A percentile compares a stretch with the other conserved stretches of the same genome.
phyloP scores from a whole-genome alignment of 257 asterid genomes.

The Gentiana macrophylla region DNA sequence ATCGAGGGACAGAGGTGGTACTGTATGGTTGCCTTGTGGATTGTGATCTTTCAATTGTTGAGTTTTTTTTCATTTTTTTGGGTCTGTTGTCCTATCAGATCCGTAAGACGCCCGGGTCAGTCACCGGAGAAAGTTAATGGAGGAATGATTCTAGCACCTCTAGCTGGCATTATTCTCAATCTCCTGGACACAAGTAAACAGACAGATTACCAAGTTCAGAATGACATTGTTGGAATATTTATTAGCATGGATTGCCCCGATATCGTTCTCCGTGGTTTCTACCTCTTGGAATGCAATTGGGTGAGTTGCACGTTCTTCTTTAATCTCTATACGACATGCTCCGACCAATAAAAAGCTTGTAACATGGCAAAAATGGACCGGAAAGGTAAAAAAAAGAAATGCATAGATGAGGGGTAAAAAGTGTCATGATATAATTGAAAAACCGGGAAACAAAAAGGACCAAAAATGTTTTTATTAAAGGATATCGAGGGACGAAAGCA shows the following conservation, averaged over 20 bases:
- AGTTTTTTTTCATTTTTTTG: too few relatives aligned
- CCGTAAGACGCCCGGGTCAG: conserved; percentile 67
- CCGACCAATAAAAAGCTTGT: too few relatives aligned
- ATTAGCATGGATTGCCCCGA: conserved; percentile 87
- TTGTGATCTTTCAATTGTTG: too few relatives aligned
- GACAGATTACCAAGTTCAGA: conserved; percentile 21
- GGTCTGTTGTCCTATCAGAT: conserved; percentile 24
- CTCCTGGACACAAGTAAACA: conserved; percentile 51
- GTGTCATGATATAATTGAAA: too few relatives aligned
- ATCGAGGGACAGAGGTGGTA: too few relatives aligned
- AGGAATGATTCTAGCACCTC: conserved; percentile 86
- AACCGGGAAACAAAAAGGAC: too few relatives aligned
- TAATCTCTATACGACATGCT: not conserved
- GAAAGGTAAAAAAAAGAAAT: too few relatives aligned
- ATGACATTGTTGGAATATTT: conserved; percentile 58
- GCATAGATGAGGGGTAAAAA: too few relatives aligned
- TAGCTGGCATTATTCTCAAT: conserved; percentile 80
- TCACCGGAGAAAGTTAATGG: conserved; percentile 60
- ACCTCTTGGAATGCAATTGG: conserved; percentile 75
- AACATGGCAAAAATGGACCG: too few relatives aligned
- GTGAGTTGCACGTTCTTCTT: conserved; percentile 28
- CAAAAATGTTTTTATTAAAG: too few relatives aligned
- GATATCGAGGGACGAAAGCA: too few relatives aligned
- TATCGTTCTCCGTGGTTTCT: conserved; percentile 60
- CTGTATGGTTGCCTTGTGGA: too few relatives aligned